A percentile compares a stretch with the other conserved stretches of the same genome.
Evolutionary conservation across 2,329 filamentous ascomycete species (phyloP).

Genomic region (Beauveria medogensis): DNA sequence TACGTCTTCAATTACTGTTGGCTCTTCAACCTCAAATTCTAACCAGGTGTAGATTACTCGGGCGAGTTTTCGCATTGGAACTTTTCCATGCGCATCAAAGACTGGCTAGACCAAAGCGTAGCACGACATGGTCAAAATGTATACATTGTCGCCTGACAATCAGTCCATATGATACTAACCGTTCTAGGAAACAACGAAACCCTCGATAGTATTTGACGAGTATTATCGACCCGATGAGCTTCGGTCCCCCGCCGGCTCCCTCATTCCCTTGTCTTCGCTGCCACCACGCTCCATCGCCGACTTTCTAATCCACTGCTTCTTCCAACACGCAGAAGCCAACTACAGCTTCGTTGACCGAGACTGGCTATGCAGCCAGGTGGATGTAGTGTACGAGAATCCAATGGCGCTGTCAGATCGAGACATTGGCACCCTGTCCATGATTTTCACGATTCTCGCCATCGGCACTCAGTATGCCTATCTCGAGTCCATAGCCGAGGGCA

Average conservation of each 20-base stretch:
- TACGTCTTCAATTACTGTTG: constrained; percentile 11
- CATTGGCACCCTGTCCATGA: constrained; percentile 34
- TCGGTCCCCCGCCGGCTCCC: constrained; percentile 31
- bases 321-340: constrained; percentile 39
- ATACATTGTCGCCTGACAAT: constrained; percentile 8
- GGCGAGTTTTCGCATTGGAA: constrained; percentile 47
- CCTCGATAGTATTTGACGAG: constrained; percentile 17
- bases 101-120: constrained; percentile 37
- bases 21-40: background rate
- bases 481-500: constrained; percentile 21
- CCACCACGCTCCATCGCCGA: constrained; percentile 39
- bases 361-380: constrained; percentile 34
- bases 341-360: constrained; percentile 39
- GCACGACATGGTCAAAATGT: constrained; percentile 21
- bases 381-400: constrained; percentile 32
- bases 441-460: constrained; percentile 40
- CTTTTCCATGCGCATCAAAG: constrained; percentile 42
- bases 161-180: constrained; percentile 14
- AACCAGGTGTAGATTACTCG: constrained; percentile 33
- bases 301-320: constrained; percentile 39
- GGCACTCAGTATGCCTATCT: constrained; percentile 44
- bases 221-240: constrained; percentile 40
- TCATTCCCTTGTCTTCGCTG: constrained; percentile 31
- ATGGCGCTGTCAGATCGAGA: constrained; percentile 30
- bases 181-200: constrained; percentile 19